Evolutionary conservation across 2,329 filamentous ascomycete genomes (phyloP).

Genomic region (Ambrosiella beaveri): DNA sequence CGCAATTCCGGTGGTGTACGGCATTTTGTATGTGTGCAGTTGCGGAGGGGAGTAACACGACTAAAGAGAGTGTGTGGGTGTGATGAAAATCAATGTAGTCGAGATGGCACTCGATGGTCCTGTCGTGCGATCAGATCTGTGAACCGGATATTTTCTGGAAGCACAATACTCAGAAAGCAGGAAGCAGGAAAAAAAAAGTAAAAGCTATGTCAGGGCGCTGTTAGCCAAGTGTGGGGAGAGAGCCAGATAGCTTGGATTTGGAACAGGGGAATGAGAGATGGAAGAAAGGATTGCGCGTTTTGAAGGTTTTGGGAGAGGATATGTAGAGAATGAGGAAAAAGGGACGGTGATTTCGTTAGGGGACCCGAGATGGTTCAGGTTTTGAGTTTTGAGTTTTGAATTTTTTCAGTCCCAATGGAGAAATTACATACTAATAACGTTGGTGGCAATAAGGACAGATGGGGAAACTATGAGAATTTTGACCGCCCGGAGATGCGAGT

Average conservation of each 20-base stretch:
- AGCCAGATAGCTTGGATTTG: background rate
- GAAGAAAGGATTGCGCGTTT: background rate
- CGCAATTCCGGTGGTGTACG: constrained; percentile 28
- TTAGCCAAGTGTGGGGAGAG: background rate
- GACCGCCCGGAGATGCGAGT: background rate
- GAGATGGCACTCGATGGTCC: background rate
- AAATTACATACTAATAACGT: background rate
- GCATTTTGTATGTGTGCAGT: constrained; percentile 17
- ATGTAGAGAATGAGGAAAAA: background rate
- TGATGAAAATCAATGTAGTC: background rate
- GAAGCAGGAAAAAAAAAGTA: background rate
- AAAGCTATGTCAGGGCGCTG: background rate
- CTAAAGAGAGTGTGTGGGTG: background rate
- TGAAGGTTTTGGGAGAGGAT: background rate
- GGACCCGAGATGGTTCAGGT: too few relatives aligned
- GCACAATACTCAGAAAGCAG: background rate
- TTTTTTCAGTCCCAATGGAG: too few relatives aligned
- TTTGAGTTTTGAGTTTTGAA: too few relatives aligned
- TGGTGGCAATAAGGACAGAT: background rate
- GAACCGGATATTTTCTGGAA: background rate
- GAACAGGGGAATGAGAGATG: background rate
- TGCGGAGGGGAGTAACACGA: background rate
- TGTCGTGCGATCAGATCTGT: background rate
- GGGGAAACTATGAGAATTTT: background rate
- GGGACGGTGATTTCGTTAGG: background rate